Base-by-base conservation (phyloP, 2,329 filamentous ascomycete genomes). In the Cryphonectria naterciae region DNA sequence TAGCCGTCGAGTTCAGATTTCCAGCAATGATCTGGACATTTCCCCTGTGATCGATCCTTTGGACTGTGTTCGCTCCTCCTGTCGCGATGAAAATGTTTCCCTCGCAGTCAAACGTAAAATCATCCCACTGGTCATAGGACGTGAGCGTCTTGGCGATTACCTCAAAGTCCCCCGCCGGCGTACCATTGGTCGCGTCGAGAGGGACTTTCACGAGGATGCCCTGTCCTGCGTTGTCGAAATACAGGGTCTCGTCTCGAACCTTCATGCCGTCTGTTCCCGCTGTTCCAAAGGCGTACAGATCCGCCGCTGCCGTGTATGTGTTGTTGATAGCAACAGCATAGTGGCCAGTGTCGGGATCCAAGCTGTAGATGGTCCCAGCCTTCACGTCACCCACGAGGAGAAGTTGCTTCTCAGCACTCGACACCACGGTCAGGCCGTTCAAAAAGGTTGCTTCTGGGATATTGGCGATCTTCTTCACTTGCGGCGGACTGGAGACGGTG, bases 181-280 rank as follows among this genome's bases (percentile, higher is more conserved):
- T 67, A 7, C 76, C 75, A 8, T 70, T 41, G 43, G 25, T n/a
- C 0, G n/a, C 15, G 62, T 71, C 41, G 54, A 78, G 75, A 4
- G 54, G 60, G 41, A 78, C 71, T 11, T 66, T 72, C 60, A 74
- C 74, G 2, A 78, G 70, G 22, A 67, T 74, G 1, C 73, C 75
- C 3, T 74, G 65, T 19, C 73, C 75, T 17, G 74, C 71, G 39
- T 79, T 78, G 41, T 76, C 74, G 67, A 74, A 78, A 72, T 78
- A 79, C 4, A 78, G 74, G 37, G 68, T 69, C 15, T 61, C 52
- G 10, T 72, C 68, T 0, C 69, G 70, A 41, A 79, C 74, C 74
- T 78, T 74, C 37, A 79, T 46, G 10, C 77, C 77, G 41, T 78
- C 76, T 43, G 75, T 72, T 3, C 72, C 77, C 5, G 74, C 70